phyloP scores from a whole-genome alignment of 1,284 basidiomycete genomes.

The Ustilago curta region DNA sequence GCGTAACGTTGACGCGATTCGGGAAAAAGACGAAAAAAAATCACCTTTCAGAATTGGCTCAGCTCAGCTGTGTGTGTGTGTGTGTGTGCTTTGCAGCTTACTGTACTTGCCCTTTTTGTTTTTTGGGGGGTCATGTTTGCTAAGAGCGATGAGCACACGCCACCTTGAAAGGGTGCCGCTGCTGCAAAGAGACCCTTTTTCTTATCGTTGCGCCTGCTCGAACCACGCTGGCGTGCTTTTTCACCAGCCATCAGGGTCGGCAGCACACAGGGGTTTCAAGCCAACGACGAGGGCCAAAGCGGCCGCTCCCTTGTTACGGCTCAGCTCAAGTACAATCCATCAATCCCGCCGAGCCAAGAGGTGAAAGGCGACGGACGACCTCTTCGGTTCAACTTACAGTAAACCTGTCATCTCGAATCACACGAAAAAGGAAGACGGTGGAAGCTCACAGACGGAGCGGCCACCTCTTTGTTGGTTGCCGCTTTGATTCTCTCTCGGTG shows the following conservation, averaged over 20 bases:
- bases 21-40: no score
- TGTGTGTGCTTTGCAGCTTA: no score
- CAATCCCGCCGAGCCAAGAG: slow-evolving; percentile 7
- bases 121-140: no score
- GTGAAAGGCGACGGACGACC: slow-evolving; percentile 3
- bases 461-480: slow-evolving; percentile 6
- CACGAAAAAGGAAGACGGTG: slow-evolving; percentile 9
- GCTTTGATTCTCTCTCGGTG: neutral
- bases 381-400: neutral
- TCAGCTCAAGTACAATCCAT: no score
- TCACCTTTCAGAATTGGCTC: no score
- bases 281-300: neutral
- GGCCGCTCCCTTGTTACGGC: neutral
- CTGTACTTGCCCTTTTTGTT: no score
- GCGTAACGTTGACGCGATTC: no score
- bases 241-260: neutral
- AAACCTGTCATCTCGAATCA: neutral
- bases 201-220: neutral
- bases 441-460: slow-evolving; percentile 10
- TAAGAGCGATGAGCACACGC: no score
- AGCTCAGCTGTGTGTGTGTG: no score
- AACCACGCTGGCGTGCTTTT: slow-evolving; percentile 3
- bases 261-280: no score
- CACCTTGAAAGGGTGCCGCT: no score
- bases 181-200: neutral